Conservation (phyloP, 106 monocot genomes). For the Acorus calamus region DNA sequence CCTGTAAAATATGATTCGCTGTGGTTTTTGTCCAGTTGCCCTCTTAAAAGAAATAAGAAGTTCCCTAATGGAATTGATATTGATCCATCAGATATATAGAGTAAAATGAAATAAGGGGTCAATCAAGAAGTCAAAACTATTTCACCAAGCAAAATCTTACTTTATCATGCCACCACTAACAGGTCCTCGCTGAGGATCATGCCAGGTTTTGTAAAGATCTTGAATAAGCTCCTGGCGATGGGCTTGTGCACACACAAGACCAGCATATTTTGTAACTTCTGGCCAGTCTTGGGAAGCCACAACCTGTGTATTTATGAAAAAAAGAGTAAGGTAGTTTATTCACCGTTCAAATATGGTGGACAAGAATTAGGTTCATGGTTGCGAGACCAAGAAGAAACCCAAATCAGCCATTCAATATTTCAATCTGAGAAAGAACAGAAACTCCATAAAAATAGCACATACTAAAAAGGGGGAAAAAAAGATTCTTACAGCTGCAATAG, state of each 20-base stretch:
- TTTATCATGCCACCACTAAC: conserved; percentile 91
- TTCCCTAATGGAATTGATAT: conserved; percentile 29
- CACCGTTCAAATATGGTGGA: too few species aligned
- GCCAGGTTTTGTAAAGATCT: conserved; percentile 69
- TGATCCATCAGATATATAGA: background rate
- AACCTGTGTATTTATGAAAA: conserved; percentile 33
- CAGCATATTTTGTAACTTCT: conserved; percentile 96
- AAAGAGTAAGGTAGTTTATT: background rate
- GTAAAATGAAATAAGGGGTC: background rate
- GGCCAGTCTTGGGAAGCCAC: conserved; percentile 99
- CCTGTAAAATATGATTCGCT: conserved; percentile 96
- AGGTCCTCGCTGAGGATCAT: conserved; percentile 59
- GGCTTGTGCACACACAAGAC: conserved; percentile 79
- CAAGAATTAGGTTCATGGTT: too few species aligned
- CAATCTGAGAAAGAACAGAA: background rate
- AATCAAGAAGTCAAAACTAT: background rate
- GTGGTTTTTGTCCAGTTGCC: conserved; percentile 79
- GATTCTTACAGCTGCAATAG: conserved; percentile 91
- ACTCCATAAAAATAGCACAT: background rate
- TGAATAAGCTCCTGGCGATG: conserved; percentile 92
- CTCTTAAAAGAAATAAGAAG: conserved; percentile 79
- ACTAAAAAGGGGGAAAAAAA: background rate
- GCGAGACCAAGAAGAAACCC: too few species aligned
- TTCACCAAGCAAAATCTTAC: conserved; percentile 18
- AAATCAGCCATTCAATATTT: background rate